A percentile compares a stretch with the other conserved stretches of the same genome.
Evolutionary conservation across 2,329 filamentous ascomycete genomes (phyloP).

Genomic region (Lasiodiplodia gonubiensis): DNA sequence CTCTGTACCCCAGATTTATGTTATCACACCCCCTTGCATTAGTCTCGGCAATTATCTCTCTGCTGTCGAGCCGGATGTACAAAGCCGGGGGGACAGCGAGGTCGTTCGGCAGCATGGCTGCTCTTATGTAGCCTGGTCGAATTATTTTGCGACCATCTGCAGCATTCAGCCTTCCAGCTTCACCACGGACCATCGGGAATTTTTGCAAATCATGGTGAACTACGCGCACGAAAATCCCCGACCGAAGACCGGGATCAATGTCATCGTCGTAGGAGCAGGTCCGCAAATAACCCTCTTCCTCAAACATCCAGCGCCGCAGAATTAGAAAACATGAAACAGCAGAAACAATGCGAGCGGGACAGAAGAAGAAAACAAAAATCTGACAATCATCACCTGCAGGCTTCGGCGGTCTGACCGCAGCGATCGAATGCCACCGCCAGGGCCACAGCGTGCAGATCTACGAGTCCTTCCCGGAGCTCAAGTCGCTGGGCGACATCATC

Average conservation of each 20-base stretch:
- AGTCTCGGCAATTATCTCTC: slow-evolving; percentile 22
- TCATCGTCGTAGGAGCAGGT: slow-evolving; percentile 57
- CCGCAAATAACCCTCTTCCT: slow-evolving; percentile 31
- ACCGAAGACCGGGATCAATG: slow-evolving; percentile 57
- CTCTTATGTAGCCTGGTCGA: neutral
- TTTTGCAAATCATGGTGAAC: slow-evolving; percentile 26
- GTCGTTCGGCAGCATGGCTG: slow-evolving; percentile 31
- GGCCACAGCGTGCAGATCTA: slow-evolving; percentile 65
- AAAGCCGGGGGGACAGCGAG: slow-evolving; percentile 28
- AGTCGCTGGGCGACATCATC: slow-evolving; percentile 66
- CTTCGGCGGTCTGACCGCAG: slow-evolving; percentile 66
- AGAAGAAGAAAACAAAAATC: neutral
- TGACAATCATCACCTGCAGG: slow-evolving; percentile 46
- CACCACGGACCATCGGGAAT: neutral
- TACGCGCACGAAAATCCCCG: slow-evolving; percentile 31
- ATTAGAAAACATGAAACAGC: neutral
- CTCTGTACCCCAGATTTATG: slow-evolving; percentile 27
- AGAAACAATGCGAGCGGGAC: neutral
- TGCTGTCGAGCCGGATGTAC: slow-evolving; percentile 36
- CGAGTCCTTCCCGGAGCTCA: slow-evolving; percentile 63
- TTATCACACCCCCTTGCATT: slow-evolving; percentile 25
- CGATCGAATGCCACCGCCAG: slow-evolving; percentile 67
- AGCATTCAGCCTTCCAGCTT: neutral
- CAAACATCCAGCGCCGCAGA: neutral
- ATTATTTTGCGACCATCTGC: neutral